phyloP scores from a whole-genome alignment of 345 rosid species.

The Brassica rapa region DNA sequence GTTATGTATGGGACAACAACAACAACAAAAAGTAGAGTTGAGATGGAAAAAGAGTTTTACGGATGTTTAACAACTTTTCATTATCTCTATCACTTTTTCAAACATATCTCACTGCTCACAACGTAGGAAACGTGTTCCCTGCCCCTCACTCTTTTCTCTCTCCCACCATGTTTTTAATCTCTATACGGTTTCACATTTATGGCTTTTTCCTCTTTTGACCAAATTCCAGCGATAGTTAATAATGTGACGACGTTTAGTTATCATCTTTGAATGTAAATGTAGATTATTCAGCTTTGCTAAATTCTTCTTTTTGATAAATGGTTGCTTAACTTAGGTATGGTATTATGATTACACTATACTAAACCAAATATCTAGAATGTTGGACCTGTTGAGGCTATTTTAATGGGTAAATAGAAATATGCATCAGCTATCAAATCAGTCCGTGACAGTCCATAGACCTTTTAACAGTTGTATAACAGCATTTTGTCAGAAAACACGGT shows the following conservation, averaged over 20 bases:
- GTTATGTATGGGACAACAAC: conserved; percentile 27
- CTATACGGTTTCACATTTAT: conserved; percentile 29
- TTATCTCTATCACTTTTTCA: conserved; percentile 28
- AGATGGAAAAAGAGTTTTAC: background rate
- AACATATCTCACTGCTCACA: conserved; percentile 40
- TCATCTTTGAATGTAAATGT: conserved; percentile 2
- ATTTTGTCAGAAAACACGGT: conserved; percentile 44
- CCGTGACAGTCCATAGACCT: conserved; percentile 39
- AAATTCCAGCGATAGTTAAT: background rate
- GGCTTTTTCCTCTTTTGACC: background rate
- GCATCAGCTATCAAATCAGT: conserved; percentile 37
- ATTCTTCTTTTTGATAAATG: background rate
- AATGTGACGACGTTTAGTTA: background rate
- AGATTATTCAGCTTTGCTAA: background rate
- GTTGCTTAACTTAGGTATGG: background rate
- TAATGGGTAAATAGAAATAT: conserved; percentile 1
- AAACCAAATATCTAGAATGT: background rate
- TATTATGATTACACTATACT: background rate
- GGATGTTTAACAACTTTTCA: conserved; percentile 28
- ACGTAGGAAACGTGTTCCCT: conserved; percentile 46
- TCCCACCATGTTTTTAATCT: conserved; percentile 8
- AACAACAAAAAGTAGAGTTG: background rate
- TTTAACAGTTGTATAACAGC: conserved; percentile 43
- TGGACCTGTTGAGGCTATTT: background rate
- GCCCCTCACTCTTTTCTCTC: conserved; percentile 19